These are phyloP conservation scores for Pachyrhizus erosus DNA, from an alignment of 306 rosid genomes.

Conservation along the genomic window DNA sequence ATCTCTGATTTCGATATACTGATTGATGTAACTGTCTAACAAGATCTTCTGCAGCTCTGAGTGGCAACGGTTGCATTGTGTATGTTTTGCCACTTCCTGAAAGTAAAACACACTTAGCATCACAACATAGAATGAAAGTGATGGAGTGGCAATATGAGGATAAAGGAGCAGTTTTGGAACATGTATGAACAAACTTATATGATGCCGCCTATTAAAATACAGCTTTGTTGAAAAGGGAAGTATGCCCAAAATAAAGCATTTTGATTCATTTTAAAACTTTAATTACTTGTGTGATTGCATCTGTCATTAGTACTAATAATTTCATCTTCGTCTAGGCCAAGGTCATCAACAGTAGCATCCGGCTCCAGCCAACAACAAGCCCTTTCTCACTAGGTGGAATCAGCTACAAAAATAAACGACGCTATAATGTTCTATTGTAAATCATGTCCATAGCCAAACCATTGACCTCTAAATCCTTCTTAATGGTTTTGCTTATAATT, in stretches of 20 bases:
- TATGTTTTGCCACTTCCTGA: slow-evolving; percentile 97
- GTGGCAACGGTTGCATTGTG: slow-evolving; percentile 96
- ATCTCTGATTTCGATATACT: slow-evolving; percentile 83
- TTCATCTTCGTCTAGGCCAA: not conserved
- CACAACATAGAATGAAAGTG: slow-evolving; percentile 34
- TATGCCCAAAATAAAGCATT: slow-evolving; percentile 1
- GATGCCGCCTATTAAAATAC: slow-evolving; percentile 26
- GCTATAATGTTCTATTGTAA: not conserved
- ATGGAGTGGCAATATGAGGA: slow-evolving; percentile 6
- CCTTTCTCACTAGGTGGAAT: not conserved
- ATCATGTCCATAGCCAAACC: not conserved
- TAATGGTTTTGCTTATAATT: not conserved
- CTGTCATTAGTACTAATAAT: not conserved
- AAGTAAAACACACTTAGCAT: slow-evolving; percentile 45
- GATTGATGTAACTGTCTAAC: slow-evolving; percentile 87
- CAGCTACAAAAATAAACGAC: not conserved
- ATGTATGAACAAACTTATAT: slow-evolving; percentile 16
- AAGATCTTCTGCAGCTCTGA: slow-evolving; percentile 91
- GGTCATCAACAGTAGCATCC: slow-evolving; percentile 8
- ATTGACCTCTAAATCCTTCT: not conserved
- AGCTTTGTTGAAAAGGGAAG: slow-evolving; percentile 17
- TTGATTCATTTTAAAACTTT: slow-evolving; percentile 1
- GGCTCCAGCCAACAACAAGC: not conserved
- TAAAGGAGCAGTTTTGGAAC: slow-evolving; percentile 19
- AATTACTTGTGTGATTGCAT: slow-evolving; percentile 10